These are phyloP conservation scores for Arachnomyces sp. DNA, from an alignment of 2,329 filamentous ascomycete genomes.

Conservation along the genomic window DNA sequence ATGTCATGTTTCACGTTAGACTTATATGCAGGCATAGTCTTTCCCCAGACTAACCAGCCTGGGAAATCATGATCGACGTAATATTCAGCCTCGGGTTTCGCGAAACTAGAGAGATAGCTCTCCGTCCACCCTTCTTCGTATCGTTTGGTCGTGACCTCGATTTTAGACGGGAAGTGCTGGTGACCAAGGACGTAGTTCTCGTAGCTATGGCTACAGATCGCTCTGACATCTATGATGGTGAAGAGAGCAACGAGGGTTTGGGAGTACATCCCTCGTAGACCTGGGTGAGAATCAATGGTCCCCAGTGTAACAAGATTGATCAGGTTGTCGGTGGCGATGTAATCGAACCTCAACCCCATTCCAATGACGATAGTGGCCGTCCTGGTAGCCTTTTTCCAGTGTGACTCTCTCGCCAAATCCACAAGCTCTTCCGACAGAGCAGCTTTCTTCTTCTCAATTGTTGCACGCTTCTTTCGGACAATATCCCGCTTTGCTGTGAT, in stretches of 20 bases:
- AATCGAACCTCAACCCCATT: constrained; percentile 83
- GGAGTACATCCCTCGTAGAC: constrained; percentile 70
- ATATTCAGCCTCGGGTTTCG: constrained; percentile 68
- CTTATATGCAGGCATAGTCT: constrained; percentile 71
- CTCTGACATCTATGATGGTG: constrained; percentile 77
- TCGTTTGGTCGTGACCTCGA: constrained; percentile 63
- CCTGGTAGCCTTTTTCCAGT: constrained; percentile 92
- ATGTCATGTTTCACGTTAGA: constrained; percentile 58
- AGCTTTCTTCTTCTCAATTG: constrained; percentile 77
- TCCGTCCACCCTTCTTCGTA: constrained; percentile 71
- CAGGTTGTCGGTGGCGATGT: constrained; percentile 70
- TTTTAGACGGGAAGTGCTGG: constrained; percentile 67
- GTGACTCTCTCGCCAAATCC: constrained; percentile 64
- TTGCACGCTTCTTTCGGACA: constrained; percentile 64
- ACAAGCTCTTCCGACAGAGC: constrained; percentile 74
- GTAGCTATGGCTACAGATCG: constrained; percentile 77
- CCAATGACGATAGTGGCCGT: constrained; percentile 88
- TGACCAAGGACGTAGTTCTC: constrained; percentile 76
- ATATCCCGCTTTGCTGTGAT: constrained; percentile 60
- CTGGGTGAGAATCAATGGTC: constrained; percentile 83
- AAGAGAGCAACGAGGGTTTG: constrained; percentile 73
- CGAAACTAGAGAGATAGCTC: constrained; percentile 69
- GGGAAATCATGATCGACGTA: constrained; percentile 88
- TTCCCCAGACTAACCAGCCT: constrained; percentile 94
- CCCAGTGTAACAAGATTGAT: constrained; percentile 75